phyloP scores from a whole-genome alignment of 2,329 filamentous ascomycete genomes.

The Cladosporium sp. region DNA sequence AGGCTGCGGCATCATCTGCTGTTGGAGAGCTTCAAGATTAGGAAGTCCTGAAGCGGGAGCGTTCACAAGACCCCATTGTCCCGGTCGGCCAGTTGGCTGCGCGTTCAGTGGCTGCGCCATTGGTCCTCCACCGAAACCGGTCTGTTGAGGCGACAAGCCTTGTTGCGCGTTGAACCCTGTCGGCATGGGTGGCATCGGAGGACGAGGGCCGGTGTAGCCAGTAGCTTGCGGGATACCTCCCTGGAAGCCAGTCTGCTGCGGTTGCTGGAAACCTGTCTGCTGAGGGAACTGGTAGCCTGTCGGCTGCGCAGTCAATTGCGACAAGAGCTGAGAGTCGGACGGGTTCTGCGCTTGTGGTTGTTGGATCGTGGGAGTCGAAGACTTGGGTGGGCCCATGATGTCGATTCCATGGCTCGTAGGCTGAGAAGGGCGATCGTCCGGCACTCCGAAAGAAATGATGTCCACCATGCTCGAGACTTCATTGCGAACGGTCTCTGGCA shows the following conservation, averaged over 20 bases:
- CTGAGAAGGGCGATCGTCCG: constrained; percentile 56
- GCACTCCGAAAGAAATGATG: constrained; percentile 92
- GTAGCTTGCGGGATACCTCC: constrained; percentile 64
- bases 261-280: constrained; percentile 51
- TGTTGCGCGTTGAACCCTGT: constrained; percentile 61
- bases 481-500: constrained; percentile 87
- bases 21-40: constrained; percentile 87
- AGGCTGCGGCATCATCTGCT: constrained; percentile 95
- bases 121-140: constrained; percentile 56
- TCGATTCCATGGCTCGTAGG: constrained; percentile 63
- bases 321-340: constrained; percentile 62
- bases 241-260: constrained; percentile 50
- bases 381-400: constrained; percentile 55
- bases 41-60: constrained; percentile 83
- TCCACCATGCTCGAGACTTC: constrained; percentile 99
- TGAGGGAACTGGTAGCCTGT: constrained; percentile 55
- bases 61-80: constrained; percentile 98
- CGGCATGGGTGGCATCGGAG: constrained; percentile 79
- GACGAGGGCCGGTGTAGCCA: constrained; percentile 75
- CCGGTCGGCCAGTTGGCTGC: constrained; percentile 89
- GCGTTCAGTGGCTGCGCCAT: constrained; percentile 69
- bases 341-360: constrained; percentile 58
- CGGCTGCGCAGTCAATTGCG: constrained; percentile 52
- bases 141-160: constrained; percentile 56
- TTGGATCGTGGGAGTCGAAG: constrained; percentile 40